A percentile compares a stretch with the other conserved stretches of the same genome.
phyloP scores from a whole-genome alignment of 2,329 filamentous ascomycete genomes.

The Curvularia lunata region DNA sequence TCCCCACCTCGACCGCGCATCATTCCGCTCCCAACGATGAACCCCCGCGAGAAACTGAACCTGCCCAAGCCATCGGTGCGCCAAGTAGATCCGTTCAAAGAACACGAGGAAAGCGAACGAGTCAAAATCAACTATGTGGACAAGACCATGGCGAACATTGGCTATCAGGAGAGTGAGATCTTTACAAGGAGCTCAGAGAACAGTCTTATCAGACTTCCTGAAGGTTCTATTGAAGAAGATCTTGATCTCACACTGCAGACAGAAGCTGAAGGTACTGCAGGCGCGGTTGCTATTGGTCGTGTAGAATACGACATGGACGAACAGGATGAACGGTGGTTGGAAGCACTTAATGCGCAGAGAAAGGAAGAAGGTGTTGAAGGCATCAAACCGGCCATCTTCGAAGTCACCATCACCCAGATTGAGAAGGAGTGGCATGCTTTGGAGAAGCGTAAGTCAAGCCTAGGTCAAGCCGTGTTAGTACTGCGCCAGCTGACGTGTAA shows the following conservation, averaged over 20 bases:
- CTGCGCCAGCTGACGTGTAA: slow-evolving; percentile 11
- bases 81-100: slow-evolving; percentile 76
- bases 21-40: slow-evolving; percentile 78
- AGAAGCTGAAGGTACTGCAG: slow-evolving; percentile 65
- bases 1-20: slow-evolving; percentile 69
- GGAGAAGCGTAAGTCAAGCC: slow-evolving; percentile 70
- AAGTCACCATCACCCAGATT: slow-evolving; percentile 98
- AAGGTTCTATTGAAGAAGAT: slow-evolving; percentile 69
- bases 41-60: slow-evolving; percentile 79
- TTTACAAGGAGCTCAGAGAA: slow-evolving; percentile 76
- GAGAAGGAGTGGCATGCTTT: slow-evolving; percentile 98
- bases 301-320: slow-evolving; percentile 99
- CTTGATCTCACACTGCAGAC: slow-evolving; percentile 63
- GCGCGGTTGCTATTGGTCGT: slow-evolving; percentile 66
- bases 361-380: slow-evolving; percentile 75
- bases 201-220: slow-evolving; percentile 68
- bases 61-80: slow-evolving; percentile 77
- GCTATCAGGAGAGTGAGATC: slow-evolving; percentile 93
- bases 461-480: not conserved
- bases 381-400: slow-evolving; percentile 92
- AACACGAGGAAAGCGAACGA: slow-evolving; percentile 83
- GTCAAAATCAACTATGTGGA: slow-evolving; percentile 92
- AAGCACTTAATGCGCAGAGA: slow-evolving; percentile 79
- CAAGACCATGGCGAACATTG: slow-evolving; percentile 93
- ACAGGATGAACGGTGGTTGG: slow-evolving; percentile 96